These are phyloP conservation scores for Tilletia setariae DNA, from an alignment of 1,284 basidiomycete species.

Conservation along the genomic window DNA sequence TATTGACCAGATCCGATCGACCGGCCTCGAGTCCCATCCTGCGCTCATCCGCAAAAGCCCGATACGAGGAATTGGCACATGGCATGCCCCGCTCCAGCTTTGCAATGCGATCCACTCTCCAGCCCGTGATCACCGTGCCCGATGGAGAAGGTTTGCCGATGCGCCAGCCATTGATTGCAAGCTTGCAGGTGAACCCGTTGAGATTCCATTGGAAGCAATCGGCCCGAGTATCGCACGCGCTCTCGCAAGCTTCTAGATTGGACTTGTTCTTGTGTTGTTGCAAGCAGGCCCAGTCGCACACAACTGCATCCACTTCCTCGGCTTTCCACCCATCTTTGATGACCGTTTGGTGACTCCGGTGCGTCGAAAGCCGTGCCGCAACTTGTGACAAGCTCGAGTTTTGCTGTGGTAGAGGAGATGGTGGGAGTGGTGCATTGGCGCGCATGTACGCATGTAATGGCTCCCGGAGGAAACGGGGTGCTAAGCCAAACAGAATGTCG, in stretches of 20 bases:
- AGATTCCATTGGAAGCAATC: not conserved
- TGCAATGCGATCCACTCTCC: conserved; percentile 6
- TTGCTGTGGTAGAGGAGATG: no score
- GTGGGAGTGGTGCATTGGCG: no score
- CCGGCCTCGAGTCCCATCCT: not conserved
- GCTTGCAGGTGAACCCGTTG: not conserved
- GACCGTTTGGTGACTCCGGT: not conserved
- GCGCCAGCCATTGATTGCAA: not conserved
- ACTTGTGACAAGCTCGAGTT: no score
- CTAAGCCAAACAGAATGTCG: conserved; percentile 5
- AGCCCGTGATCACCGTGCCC: not conserved
- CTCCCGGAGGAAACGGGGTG: not conserved
- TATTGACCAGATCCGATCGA: not conserved
- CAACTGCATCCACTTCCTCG: not conserved
- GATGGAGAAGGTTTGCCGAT: not conserved
- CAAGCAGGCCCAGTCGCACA: not conserved
- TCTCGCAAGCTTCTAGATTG: not conserved
- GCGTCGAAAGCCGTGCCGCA: no score
- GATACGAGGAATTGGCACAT: not conserved
- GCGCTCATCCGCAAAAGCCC: not conserved
- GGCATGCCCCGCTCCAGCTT: not conserved
- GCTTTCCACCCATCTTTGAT: not conserved
- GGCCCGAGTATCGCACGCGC: not conserved
- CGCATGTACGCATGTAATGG: not conserved
- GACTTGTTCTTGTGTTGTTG: not conserved